phyloP scores from a whole-genome alignment of 2,329 filamentous ascomycete species.

The Colletotrichum melonis region DNA sequence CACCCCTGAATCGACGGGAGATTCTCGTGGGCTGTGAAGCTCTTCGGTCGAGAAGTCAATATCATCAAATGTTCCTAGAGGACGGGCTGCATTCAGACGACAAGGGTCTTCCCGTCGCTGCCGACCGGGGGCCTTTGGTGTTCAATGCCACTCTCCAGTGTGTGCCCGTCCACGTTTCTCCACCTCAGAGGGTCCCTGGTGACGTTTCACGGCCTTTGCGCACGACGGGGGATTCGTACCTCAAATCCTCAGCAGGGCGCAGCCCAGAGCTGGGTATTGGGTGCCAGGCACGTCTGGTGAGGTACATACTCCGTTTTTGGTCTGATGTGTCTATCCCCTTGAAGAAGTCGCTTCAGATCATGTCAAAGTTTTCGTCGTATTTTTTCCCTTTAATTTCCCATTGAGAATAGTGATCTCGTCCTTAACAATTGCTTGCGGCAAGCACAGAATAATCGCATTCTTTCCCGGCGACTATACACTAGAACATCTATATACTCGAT shows the following conservation, averaged over 20 bases:
- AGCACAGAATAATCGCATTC: background rate
- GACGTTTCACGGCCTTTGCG: slow-evolving; percentile 31
- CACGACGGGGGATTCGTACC: slow-evolving; percentile 17
- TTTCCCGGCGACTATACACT: background rate
- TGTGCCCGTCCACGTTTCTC: slow-evolving; percentile 11
- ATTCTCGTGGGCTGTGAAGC: background rate
- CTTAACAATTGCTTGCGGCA: background rate
- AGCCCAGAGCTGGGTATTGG: background rate
- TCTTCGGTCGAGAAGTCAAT: background rate
- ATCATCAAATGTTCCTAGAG: too few species aligned
- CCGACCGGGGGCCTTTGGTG: background rate
- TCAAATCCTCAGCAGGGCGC: slow-evolving; percentile 7
- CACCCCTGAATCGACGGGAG: background rate
- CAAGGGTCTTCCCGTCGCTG: slow-evolving; percentile 28
- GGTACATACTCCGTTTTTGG: background rate
- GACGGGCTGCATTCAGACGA: slow-evolving; percentile 20
- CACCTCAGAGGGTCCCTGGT: slow-evolving; percentile 15
- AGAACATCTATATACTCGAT: background rate
- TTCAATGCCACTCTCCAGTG: slow-evolving; percentile 14
- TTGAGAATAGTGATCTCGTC: background rate
- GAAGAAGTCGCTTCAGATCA: background rate
- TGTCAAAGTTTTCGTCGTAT: background rate
- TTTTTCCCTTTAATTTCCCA: background rate
- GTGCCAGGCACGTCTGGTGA: too few species aligned
- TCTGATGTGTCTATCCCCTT: slow-evolving; percentile 23